Conservation (phyloP, 805 yeast genomes). For the Starmerella powellii region DNA sequence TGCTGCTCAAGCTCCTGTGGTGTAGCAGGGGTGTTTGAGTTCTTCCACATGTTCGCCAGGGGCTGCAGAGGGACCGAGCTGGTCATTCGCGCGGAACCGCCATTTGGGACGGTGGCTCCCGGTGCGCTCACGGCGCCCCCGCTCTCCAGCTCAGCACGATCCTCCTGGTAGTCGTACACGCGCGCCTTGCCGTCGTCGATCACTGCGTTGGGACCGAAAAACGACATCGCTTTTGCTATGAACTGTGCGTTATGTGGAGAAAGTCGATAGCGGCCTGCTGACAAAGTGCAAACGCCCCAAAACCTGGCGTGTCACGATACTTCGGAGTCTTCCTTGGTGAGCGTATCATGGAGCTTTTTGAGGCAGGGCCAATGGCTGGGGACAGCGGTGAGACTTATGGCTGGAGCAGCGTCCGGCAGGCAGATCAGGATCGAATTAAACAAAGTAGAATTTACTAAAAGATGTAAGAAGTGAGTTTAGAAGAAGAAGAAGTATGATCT, state of each 20-base stretch:
- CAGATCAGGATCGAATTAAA: no score
- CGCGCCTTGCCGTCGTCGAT: conserved; percentile 19
- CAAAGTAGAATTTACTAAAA: no score
- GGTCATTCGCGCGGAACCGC: conserved; percentile 3
- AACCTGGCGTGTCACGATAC: no score
- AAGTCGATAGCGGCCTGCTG: neutral
- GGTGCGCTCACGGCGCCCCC: conserved; percentile 7
- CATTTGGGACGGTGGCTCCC: neutral
- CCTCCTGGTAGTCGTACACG: conserved; percentile 19
- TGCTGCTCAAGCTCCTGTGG: conserved; percentile 16
- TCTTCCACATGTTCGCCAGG: conserved; percentile 19
- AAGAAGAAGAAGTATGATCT: no score
- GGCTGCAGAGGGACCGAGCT: conserved; percentile 15
- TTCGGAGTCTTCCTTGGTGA: no score
- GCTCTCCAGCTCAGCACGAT: conserved; percentile 17
- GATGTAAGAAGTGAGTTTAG: no score
- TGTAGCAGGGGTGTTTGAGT: conserved; percentile 2
- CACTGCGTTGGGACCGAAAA: conserved; percentile 19
- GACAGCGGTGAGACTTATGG: no score
- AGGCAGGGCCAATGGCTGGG: no score
- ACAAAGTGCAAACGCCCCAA: neutral
- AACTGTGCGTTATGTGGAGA: neutral
- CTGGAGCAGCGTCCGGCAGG: no score
- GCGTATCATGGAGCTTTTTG: no score
- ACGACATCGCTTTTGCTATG: conserved; percentile 13